Evolutionary conservation across 176 grass and related monocot genomes (phyloP).

Genomic region (Oryza australiensis): DNA sequence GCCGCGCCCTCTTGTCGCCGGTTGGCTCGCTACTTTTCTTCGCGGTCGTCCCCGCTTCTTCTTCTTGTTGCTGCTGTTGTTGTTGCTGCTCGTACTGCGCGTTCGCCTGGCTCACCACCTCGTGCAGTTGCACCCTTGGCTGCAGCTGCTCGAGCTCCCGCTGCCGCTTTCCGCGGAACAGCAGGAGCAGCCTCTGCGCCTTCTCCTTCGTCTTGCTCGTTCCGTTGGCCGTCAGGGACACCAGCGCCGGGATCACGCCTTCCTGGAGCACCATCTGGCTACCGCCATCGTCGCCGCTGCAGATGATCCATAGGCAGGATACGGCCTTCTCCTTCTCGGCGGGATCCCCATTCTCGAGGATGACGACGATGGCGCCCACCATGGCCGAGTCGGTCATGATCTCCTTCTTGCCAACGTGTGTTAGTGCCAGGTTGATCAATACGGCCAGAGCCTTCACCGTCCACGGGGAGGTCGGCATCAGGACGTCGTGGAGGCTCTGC

Average conservation of each 20-base stretch:
- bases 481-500: conserved; percentile 34
- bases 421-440: conserved; percentile 57
- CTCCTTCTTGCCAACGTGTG: conserved; percentile 38
- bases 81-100: conserved; percentile 11
- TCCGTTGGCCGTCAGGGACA: conserved; percentile 57
- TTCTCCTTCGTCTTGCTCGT: conserved; percentile 62
- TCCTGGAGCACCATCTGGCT: conserved; percentile 70
- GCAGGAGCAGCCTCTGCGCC: conserved; percentile 63
- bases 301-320: conserved; percentile 69
- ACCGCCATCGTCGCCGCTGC: conserved; percentile 48
- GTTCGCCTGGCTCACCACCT: conserved; percentile 37
- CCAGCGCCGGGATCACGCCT: conserved; percentile 72
- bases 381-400: conserved; percentile 45
- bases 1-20: conserved; percentile 33
- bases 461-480: conserved; percentile 36
- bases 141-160: conserved; percentile 42
- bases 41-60: background rate
- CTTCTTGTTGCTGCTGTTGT: background rate
- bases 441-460: conserved; percentile 66
- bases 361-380: conserved; percentile 46
- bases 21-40: conserved; percentile 9
- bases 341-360: conserved; percentile 55
- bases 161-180: conserved; percentile 77
- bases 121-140: conserved; percentile 47
- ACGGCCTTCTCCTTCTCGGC: conserved; percentile 70